These are phyloP conservation scores for Fusarium tanahbumbuense DNA, from an alignment of 2,329 filamentous ascomycete species.

Conservation along the genomic window DNA sequence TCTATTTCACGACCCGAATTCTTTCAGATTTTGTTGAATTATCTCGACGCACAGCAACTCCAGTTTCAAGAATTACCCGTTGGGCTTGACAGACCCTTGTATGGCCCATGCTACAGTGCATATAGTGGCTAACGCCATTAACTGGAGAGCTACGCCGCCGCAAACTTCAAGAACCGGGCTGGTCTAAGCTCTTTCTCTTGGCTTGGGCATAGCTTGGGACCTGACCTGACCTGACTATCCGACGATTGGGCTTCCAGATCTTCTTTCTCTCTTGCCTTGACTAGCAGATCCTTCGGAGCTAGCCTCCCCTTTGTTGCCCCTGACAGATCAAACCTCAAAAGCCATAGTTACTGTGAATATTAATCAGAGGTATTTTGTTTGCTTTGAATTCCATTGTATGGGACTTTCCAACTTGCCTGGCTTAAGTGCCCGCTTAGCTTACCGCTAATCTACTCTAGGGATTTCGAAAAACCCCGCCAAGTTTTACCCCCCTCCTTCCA, in stretches of 20 bases:
- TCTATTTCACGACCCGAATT: neutral
- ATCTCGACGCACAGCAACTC: neutral
- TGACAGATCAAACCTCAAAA: neutral
- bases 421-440: constrained; percentile 28
- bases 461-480: constrained; percentile 47
- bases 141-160: constrained; percentile 19
- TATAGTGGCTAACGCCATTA: constrained; percentile 26
- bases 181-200: constrained; percentile 34
- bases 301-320: neutral
- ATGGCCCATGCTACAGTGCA: constrained; percentile 36
- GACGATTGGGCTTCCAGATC: constrained; percentile 26
- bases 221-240: constrained; percentile 4
- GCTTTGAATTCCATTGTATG: neutral
- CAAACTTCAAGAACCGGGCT: constrained; percentile 8
- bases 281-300: neutral
- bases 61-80: constrained; percentile 1
- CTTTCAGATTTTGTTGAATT: neutral
- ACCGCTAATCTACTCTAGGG: constrained; percentile 33
- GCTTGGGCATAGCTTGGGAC: constrained; percentile 30
- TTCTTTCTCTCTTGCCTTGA: constrained; percentile 15
- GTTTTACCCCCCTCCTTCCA: constrained; percentile 20
- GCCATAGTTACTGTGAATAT: neutral
- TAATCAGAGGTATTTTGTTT: neutral
- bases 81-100: constrained; percentile 10
- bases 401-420: constrained; percentile 3